Base-by-base conservation (phyloP, 257 asterid genomes). In the Linderniella brevidens region DNA sequence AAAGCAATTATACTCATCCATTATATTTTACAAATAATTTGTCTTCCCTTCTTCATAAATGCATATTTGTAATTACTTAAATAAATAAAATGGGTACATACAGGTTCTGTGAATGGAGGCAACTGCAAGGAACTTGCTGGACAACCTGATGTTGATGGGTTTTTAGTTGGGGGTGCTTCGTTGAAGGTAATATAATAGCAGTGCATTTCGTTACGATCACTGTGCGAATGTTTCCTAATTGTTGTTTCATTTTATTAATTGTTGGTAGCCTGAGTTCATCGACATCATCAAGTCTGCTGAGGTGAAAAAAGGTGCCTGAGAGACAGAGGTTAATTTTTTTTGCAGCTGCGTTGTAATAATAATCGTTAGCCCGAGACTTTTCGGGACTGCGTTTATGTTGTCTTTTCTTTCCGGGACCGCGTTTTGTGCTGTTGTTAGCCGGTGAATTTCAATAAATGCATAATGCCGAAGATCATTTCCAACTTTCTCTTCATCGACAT, bases 221-320 rank as follows among this genome's bases (percentile, higher is more conserved):
- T 9, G 43, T 39, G 15, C 9, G 43, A 10, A 13, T 39, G 43
- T 10, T 39, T 13, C 43, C 9, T 39, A 25, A 25, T 9, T 17
- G n/a, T 3, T 4, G 17, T 43, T 43, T 11, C 18, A 1, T 43
- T 8, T 11, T 17, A 12, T 49, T 29, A 1, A 1, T 11, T 16
- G 19, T 29, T 32, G 13, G 38, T 13, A 49, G 53, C 40, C 53
- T 12, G 53, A 49, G 17, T 49, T 49, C 53, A 49, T 49, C 14
- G 53, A 49, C 53, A 49, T 49, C 38, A 20, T 49, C 53, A 49
- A 49, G 53, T 49, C 53, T 19, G 53, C 53, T 4, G 40, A 20
- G 32, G 40, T 29, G 53, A 20, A 49, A 39, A 49, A 49, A 49
- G n/a, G 15, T 14, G 12, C 53, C 20, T 49, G 53, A 46, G 32